These are phyloP conservation scores for Prototheca stagnorum DNA, from an alignment of 163 green algal genomes.

Conservation along the genomic window DNA sequence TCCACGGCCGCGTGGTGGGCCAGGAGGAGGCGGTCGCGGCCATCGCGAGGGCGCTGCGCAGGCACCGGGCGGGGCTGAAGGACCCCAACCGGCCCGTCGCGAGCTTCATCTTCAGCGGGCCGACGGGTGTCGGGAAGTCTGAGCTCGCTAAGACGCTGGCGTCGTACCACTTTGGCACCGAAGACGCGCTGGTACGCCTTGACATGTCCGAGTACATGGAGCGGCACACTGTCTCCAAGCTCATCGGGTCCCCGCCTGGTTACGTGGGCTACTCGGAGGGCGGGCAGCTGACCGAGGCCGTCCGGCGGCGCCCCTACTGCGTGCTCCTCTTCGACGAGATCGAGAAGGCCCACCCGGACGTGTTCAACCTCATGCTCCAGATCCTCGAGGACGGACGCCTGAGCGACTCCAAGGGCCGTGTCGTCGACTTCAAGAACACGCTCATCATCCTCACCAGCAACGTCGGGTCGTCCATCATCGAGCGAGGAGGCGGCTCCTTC, in stretches of 20 bases:
- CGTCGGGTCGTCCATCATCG: constrained; percentile 85
- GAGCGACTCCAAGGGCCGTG: constrained; percentile 77
- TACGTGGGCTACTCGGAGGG: constrained; percentile 98
- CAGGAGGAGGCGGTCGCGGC: constrained; percentile 96
- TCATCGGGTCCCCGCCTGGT: constrained; percentile 90
- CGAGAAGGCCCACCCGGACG: constrained; percentile 98
- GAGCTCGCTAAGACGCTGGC: constrained; percentile 98
- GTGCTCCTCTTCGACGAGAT: constrained; percentile 99
- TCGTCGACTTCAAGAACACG: constrained; percentile 99
- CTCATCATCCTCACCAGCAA: constrained; percentile 99
- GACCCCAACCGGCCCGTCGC: constrained; percentile 92
- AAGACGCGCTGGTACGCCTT: constrained; percentile 93
- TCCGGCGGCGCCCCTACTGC: constrained; percentile 84
- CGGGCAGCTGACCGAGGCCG: constrained; percentile 94
- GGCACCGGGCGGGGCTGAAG: constrained; percentile 87
- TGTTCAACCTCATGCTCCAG: constrained; percentile 99
- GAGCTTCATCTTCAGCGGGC: constrained; percentile 94
- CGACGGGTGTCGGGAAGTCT: constrained; percentile 93
- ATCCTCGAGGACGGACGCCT: constrained; percentile 80
- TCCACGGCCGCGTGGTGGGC: constrained; percentile 89
- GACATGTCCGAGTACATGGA: constrained; percentile 99
- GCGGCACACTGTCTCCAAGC: constrained; percentile 93
- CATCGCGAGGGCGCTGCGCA: constrained; percentile 81
- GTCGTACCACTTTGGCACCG: constrained; percentile 92
- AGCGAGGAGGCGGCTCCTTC: constrained; percentile 90